Evolutionary conservation across 1,284 basidiomycete species (phyloP), one percentile per base, ranked within the genome.

Genomic region (Rhodotorula sp.): DNA sequence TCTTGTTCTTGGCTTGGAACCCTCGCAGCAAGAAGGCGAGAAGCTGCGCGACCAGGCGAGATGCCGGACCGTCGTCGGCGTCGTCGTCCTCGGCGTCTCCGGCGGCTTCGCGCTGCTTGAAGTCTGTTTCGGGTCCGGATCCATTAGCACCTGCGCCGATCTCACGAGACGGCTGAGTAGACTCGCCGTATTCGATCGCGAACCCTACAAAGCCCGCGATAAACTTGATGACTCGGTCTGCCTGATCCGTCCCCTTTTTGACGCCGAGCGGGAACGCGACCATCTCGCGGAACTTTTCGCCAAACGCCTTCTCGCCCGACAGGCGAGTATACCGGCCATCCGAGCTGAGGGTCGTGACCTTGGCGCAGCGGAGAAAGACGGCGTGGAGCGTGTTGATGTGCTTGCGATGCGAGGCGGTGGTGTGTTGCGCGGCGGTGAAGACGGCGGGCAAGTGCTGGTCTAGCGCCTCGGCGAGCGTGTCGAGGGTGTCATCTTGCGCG

Each of bases 1-100:
- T 86, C 84, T 95, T 97, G 84, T 95, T 90, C 81, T 95, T 97
- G 5, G 94, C 91, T 18, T 85, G 81, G 81, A 94, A 94, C 0
- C 94, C 94, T 70, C 87, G 86, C 64, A 95, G 83, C 34, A 97
- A 85, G 82, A 91, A 92, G 62, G 86, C 86, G 66, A 97, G 83
- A 5, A 97, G 82, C 60, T 88, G 86, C 18, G 86, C 82, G 1
- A 90, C 84, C 77, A 97, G 93, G 66, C 93, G 86, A 0, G 91
- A 87, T 0, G 88, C 85, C 0, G 87, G 82, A 0, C 88, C 90
- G 50, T 90, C 88, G 19, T 88, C 85, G 19, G 92, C 89, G 15
- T 90, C 88, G 6, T 88, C 86, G 2, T 62, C 66, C 5, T 82
- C 82, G 1, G 82, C 79, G 38, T 82, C 83, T 10, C 73, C 64